Evolutionary conservation across 805 yeast genomes (phyloP).

Genomic region (Ogataea ramenticola): DNA sequence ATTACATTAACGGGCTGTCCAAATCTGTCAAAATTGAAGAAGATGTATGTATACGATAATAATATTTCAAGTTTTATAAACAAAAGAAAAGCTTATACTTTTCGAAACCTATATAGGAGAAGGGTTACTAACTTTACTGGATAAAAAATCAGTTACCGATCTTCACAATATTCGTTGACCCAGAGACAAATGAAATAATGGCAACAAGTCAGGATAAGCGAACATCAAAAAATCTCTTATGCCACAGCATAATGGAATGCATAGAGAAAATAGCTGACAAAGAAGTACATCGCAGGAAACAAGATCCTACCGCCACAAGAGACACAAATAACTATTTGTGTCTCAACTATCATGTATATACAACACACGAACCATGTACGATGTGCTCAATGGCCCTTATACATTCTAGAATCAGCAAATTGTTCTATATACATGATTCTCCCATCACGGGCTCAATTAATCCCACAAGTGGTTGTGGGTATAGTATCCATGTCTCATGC

Average conservation of each 20-base stretch:
- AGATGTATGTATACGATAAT: slow-evolving; percentile 1
- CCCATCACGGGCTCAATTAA: slow-evolving; percentile 47
- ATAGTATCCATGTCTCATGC: slow-evolving; percentile 67
- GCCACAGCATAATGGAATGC: slow-evolving; percentile 72
- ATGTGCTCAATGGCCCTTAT: slow-evolving; percentile 97
- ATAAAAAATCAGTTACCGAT: slow-evolving; percentile 25
- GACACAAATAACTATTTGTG: slow-evolving; percentile 52
- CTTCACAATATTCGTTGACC: slow-evolving; percentile 57
- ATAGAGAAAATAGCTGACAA: slow-evolving; percentile 53
- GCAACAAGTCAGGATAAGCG: slow-evolving; percentile 35
- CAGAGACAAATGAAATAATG: slow-evolving; percentile 33
- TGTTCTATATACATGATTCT: slow-evolving; percentile 52
- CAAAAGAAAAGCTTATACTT: neutral
- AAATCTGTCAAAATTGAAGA: neutral
- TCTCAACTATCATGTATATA: slow-evolving; percentile 66
- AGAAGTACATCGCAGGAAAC: slow-evolving; percentile 37
- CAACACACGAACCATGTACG: slow-evolving; percentile 92
- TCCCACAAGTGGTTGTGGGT: slow-evolving; percentile 53
- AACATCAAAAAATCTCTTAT: slow-evolving; percentile 39
- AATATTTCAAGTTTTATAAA: no score
- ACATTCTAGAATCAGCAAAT: slow-evolving; percentile 74
- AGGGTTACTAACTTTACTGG: neutral
- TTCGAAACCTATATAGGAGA: no score
- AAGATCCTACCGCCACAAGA: slow-evolving; percentile 3
- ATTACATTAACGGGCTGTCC: slow-evolving; percentile 13